A percentile compares a stretch with the other conserved stretches of the same genome.
phyloP scores from a whole-genome alignment of 2,329 filamentous ascomycete genomes.

The Arthrobotrys musiformis region DNA sequence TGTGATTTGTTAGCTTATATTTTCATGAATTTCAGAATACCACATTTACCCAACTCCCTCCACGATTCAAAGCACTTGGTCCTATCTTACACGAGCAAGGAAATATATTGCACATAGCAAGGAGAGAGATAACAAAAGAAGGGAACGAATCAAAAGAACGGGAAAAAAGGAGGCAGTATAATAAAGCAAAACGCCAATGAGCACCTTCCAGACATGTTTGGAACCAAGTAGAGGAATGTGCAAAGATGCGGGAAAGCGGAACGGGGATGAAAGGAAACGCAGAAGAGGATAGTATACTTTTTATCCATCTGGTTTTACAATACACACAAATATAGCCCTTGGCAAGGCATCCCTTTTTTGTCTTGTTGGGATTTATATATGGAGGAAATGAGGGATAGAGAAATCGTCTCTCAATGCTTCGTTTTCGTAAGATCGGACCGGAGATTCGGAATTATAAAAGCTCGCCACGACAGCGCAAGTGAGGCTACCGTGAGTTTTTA shows the following conservation, averaged over 20 bases:
- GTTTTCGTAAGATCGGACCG: neutral
- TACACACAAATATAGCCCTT: neutral
- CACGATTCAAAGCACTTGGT: constrained; percentile 2
- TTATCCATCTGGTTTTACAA: constrained; percentile 16
- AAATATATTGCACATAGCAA: constrained; percentile 4
- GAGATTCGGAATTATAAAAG: neutral
- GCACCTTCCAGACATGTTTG: constrained; percentile 20
- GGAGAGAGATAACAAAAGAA: neutral
- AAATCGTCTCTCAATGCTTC: neutral
- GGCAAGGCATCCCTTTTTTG: neutral
- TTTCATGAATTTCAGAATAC: constrained; percentile 6
- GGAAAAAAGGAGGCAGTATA: neutral
- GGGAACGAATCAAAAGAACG: neutral
- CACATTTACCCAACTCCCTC: constrained; percentile 24
- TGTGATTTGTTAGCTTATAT: neutral
- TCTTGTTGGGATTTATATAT: neutral
- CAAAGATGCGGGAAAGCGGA: constrained; percentile 4
- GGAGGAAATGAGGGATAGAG: neutral
- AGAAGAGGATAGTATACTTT: constrained; percentile 3
- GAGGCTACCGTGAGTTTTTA: constrained; percentile 38
- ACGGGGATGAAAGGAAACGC: neutral
- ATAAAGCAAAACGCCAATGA: constrained; percentile 31
- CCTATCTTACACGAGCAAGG: constrained; percentile 39
- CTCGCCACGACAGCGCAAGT: neutral
- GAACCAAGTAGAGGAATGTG: constrained; percentile 14